Percentiles rank a stretch among this genome's conserved stretches.
These are phyloP conservation scores for Schoenoplectus tabernaemontani DNA, from an alignment of 202 grass and related monocot species.

Conservation along the genomic window DNA sequence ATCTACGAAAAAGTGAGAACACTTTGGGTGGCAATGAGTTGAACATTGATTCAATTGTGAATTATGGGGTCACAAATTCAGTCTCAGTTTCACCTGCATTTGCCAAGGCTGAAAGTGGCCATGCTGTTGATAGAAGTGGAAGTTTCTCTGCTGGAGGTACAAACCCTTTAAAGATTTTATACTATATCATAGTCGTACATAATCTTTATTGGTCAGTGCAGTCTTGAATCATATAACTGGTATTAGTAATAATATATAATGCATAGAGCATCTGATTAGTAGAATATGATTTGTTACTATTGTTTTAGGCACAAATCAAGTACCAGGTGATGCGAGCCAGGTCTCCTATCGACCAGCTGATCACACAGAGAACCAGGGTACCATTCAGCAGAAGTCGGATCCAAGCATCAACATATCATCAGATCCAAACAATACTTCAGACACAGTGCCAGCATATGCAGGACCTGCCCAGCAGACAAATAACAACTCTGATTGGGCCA, in stretches of 20 bases:
- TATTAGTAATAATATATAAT: not conserved
- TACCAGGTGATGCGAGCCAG: conserved; percentile 13
- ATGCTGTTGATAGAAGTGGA: conserved; percentile 37
- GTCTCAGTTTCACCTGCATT: conserved; percentile 3
- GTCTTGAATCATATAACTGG: not conserved
- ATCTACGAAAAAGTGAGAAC: conserved; percentile 22
- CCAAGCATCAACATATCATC: conserved; percentile 1
- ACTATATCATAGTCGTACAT: not conserved
- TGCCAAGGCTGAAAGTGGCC: not conserved
- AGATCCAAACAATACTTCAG: conserved; percentile 1
- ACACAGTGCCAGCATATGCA: not conserved
- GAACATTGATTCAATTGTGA: conserved; percentile 26
- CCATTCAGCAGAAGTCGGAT: conserved; percentile 9
- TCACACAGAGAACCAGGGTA: conserved; percentile 12
- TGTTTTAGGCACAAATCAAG: conserved; percentile 28
- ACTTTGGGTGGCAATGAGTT: conserved; percentile 24
- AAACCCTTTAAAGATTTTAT: not conserved
- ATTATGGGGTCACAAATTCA: not conserved
- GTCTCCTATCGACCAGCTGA: conserved; percentile 14
- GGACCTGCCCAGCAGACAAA: conserved; percentile 15
- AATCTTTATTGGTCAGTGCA: not conserved
- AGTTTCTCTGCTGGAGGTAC: conserved; percentile 56
- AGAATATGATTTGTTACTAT: not conserved
- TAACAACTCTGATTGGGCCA: conserved; percentile 4
- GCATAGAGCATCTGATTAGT: not conserved